These are phyloP conservation scores for Talaromyces stipitatus DNA, from an alignment of 495 filamentous ascomycete genomes.

Conservation along the genomic window DNA sequence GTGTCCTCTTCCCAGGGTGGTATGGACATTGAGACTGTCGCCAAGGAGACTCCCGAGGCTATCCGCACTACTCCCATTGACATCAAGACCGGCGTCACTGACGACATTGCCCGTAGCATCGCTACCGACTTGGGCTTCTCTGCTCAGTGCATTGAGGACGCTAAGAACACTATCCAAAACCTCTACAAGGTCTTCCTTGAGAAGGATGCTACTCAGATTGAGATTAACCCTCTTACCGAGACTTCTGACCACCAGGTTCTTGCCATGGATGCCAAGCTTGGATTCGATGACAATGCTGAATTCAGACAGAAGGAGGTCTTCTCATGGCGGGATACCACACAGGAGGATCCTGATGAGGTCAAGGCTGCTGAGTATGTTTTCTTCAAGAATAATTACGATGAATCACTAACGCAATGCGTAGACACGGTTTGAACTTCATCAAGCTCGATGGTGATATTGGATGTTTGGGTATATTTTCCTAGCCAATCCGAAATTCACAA, in stretches of 20 bases:
- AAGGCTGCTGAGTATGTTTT: constrained; percentile 71
- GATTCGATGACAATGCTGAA: constrained; percentile 96
- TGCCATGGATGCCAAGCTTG: constrained; percentile 98
- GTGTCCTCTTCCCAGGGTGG: constrained; percentile 96
- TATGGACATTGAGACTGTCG: constrained; percentile 97
- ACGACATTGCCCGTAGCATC: constrained; percentile 86
- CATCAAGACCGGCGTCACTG: constrained; percentile 91
- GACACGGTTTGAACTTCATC: constrained; percentile 92
- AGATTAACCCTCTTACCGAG: constrained; percentile 97
- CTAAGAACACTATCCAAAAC: constrained; percentile 93
- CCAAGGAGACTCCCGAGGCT: constrained; percentile 93
- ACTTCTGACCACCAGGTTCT: constrained; percentile 95
- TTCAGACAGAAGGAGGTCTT: constrained; percentile 97
- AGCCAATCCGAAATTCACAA: constrained; percentile 15
- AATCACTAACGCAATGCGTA: no score
- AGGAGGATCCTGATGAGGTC: constrained; percentile 97
- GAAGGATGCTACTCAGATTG: constrained; percentile 96
- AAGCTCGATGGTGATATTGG: constrained; percentile 99
- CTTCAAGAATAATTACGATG: neutral
- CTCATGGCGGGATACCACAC: constrained; percentile 81
- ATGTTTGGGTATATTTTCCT: constrained; percentile 54
- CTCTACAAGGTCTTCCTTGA: constrained; percentile 98
- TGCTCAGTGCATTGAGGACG: constrained; percentile 90
- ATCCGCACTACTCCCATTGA: constrained; percentile 89
- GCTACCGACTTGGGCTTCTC: constrained; percentile 92